Conservation (phyloP, 2,329 filamentous ascomycete genomes). For the Onygenales sp. region DNA sequence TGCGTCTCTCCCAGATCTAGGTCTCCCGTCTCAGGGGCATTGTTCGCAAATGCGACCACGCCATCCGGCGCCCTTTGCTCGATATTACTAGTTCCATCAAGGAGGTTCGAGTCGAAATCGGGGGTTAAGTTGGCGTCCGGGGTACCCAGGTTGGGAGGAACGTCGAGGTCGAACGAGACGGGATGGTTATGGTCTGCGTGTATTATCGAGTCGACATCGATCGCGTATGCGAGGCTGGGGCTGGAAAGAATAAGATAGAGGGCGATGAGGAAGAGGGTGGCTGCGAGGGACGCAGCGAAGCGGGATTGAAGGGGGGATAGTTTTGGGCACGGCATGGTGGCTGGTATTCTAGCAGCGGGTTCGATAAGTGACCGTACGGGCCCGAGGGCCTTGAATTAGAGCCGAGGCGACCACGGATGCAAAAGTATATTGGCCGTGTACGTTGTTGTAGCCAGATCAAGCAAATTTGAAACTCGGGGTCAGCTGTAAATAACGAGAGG, state of each 20-base stretch:
- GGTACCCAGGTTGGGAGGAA: not conserved
- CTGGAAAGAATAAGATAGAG: constrained; percentile 53
- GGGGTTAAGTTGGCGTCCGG: not conserved
- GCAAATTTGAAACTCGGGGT: not conserved
- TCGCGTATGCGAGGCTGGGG: constrained; percentile 52
- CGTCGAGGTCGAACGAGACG: constrained; percentile 28
- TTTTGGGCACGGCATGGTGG: constrained; percentile 35
- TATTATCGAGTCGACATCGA: constrained; percentile 41
- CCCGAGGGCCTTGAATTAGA: not conserved
- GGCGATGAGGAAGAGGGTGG: constrained; percentile 49
- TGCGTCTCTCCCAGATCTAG: constrained; percentile 53
- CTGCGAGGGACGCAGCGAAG: constrained; percentile 56
- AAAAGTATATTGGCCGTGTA: not conserved
- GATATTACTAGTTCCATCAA: constrained; percentile 29
- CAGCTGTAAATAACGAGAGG: not conserved
- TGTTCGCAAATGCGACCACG: constrained; percentile 50
- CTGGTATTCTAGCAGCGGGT: constrained; percentile 14
- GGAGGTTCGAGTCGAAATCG: constrained; percentile 20
- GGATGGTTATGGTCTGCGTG: constrained; percentile 40
- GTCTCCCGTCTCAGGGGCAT: constrained; percentile 51
- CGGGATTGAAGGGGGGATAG: constrained; percentile 63
- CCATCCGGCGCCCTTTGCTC: constrained; percentile 48
- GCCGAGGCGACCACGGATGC: not conserved
- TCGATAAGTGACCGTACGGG: not conserved
- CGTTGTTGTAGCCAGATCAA: not conserved